Evolutionary conservation across 139 green algal genomes (phyloP).

Genomic region (Parachlorella kessleri): DNA sequence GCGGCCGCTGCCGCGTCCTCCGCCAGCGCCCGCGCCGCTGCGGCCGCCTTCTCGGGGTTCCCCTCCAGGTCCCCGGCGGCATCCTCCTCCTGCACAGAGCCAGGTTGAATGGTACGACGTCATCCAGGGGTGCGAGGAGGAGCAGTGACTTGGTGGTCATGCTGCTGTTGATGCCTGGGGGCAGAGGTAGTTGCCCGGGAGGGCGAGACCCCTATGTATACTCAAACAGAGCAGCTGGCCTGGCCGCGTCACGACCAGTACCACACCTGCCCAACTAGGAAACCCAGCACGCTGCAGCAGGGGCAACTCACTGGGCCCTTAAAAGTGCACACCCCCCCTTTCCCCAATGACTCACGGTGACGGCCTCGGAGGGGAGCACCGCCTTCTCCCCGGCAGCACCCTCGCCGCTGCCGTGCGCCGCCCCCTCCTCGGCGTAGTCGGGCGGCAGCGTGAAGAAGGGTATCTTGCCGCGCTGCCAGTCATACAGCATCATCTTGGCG

Average conservation of each 20-base stretch:
- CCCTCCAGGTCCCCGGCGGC: slow-evolving; percentile 17
- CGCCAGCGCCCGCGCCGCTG: slow-evolving; percentile 48
- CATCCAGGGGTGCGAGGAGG: too few relatives aligned
- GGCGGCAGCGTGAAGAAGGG: slow-evolving; percentile 95
- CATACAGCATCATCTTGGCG: slow-evolving; percentile 94
- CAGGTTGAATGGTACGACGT: too few relatives aligned
- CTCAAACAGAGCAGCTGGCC: too few relatives aligned
- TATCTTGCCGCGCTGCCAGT: slow-evolving; percentile 98
- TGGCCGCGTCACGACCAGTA: too few relatives aligned
- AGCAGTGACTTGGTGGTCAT: too few relatives aligned
- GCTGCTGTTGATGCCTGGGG: too few relatives aligned
- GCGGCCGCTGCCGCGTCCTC: slow-evolving; percentile 51
- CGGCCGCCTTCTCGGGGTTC: slow-evolving; percentile 21
- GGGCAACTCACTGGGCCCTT: too few relatives aligned
- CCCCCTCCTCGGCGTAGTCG: slow-evolving; percentile 54
- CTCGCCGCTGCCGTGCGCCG: background rate
- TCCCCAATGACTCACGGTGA: slow-evolving; percentile 6
- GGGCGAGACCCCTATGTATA: too few relatives aligned
- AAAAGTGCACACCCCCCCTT: too few relatives aligned
- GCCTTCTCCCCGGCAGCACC: background rate
- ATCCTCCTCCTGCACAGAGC: slow-evolving; percentile 21
- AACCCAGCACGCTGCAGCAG: too few relatives aligned
- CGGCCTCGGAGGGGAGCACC: slow-evolving; percentile 7
- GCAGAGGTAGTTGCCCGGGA: too few relatives aligned
- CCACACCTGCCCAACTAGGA: too few relatives aligned